Percentiles rank a stretch among this genome's conserved stretches.
These are phyloP conservation scores for Zasmidium angulare DNA, from an alignment of 2,329 filamentous ascomycete genomes.

Conservation along the genomic window DNA sequence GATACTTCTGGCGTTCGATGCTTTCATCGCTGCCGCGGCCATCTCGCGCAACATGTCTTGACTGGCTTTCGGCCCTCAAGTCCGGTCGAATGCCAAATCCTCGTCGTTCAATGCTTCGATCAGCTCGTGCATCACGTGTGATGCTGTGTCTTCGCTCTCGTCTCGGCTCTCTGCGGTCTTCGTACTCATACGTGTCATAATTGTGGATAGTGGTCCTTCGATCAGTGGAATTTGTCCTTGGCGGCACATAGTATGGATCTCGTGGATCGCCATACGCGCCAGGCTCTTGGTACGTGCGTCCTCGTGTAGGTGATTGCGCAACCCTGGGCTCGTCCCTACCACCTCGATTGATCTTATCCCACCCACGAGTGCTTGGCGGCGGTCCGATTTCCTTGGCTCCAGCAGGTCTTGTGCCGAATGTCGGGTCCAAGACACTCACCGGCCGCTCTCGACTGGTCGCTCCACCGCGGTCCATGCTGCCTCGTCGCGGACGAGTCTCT, in stretches of 20 bases:
- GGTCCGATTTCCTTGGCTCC: slow-evolving; percentile 47
- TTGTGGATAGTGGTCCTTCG: slow-evolving; percentile 50
- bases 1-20: slow-evolving; percentile 39
- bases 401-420: slow-evolving; percentile 31
- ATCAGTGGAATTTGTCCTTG: slow-evolving; percentile 40
- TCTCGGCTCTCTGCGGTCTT: slow-evolving; percentile 43
- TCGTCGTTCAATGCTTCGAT: slow-evolving; percentile 45
- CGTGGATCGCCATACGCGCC: slow-evolving; percentile 24
- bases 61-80: slow-evolving; percentile 22
- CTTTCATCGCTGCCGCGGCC: slow-evolving; percentile 40
- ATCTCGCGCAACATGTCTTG: slow-evolving; percentile 31
- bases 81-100: slow-evolving; percentile 47
- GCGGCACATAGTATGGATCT: slow-evolving; percentile 41
- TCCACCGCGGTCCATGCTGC: slow-evolving; percentile 44
- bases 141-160: slow-evolving; percentile 37
- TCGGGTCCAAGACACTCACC: slow-evolving; percentile 43
- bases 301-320: slow-evolving; percentile 29
- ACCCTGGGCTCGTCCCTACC: slow-evolving; percentile 41
- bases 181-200: slow-evolving; percentile 45
- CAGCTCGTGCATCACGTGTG: slow-evolving; percentile 37
- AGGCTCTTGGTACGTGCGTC: slow-evolving; percentile 22
- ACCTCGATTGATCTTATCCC: slow-evolving; percentile 66
- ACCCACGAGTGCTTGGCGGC: slow-evolving; percentile 67
- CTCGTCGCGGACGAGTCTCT: slow-evolving; percentile 39
- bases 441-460: slow-evolving; percentile 43